phyloP scores from a whole-genome alignment of 106 monocot genomes.

The Dioscorea alata region DNA sequence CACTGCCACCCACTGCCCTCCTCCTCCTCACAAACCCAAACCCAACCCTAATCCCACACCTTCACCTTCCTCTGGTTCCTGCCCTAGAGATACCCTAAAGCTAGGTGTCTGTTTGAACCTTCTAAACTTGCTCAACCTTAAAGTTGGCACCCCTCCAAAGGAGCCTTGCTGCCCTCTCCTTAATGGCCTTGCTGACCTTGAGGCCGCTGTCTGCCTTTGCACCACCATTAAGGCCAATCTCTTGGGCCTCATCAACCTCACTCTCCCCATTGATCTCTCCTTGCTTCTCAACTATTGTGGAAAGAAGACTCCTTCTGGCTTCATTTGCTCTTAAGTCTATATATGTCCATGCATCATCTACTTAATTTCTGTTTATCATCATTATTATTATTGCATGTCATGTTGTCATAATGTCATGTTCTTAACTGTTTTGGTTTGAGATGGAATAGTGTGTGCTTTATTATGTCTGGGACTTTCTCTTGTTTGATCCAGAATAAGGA shows the following conservation, averaged over 20 bases:
- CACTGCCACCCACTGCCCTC: not conserved
- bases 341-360: too few relatives aligned
- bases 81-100: slow-evolving; percentile 33
- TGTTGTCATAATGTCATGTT: too few relatives aligned
- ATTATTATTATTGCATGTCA: too few relatives aligned
- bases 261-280: slow-evolving; percentile 1
- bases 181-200: slow-evolving; percentile 3
- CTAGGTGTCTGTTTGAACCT: slow-evolving; percentile 43
- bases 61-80: not conserved
- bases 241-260: slow-evolving; percentile 7
- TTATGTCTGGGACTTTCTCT: too few relatives aligned
- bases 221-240: slow-evolving; percentile 7
- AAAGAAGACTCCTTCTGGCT: slow-evolving; percentile 7
- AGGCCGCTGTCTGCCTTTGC: slow-evolving; percentile 8
- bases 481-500: too few relatives aligned
- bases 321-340: slow-evolving; percentile 1
- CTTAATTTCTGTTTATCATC: too few relatives aligned
- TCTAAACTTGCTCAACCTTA: slow-evolving; percentile 21
- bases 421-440: too few relatives aligned
- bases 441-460: too few relatives aligned
- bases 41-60: not conserved
- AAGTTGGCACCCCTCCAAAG: slow-evolving; percentile 1
- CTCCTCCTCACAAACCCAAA: not conserved
- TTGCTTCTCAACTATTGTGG: slow-evolving; percentile 11
- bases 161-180: slow-evolving; percentile 11